phyloP scores from a whole-genome alignment of 164 flowering plant genomes.

The Stephania yunnanensis region DNA sequence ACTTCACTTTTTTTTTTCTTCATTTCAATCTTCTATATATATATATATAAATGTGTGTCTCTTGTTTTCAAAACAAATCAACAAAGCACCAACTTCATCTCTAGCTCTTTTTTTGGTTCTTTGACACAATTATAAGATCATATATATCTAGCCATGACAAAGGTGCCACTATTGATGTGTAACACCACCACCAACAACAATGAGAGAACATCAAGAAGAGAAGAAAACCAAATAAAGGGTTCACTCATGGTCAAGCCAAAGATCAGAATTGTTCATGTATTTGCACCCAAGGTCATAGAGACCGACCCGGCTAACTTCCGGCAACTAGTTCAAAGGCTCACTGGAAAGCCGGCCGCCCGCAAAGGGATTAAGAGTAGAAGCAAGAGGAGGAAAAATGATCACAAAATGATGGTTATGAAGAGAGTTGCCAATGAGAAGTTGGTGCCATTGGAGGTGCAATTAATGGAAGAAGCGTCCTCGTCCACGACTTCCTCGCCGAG shows the following conservation, averaged over 20 bases:
- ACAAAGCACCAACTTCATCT: background rate
- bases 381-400: background rate
- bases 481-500: background rate
- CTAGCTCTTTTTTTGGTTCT: background rate
- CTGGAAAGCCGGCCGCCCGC: slow-evolving; percentile 52
- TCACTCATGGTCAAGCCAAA: slow-evolving; percentile 38
- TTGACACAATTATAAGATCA: background rate
- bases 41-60: too few relatives aligned
- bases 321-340: slow-evolving; percentile 76
- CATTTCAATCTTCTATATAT: background rate
- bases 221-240: background rate
- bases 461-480: background rate
- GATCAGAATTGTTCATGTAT: slow-evolving; percentile 76
- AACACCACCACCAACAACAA: too few relatives aligned
- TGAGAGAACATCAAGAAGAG: background rate
- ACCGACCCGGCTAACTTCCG: slow-evolving; percentile 75
- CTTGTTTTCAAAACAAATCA: too few relatives aligned
- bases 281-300: slow-evolving; percentile 87
- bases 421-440: background rate
- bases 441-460: background rate
- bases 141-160: background rate
- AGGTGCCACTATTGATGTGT: background rate
- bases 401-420: background rate
- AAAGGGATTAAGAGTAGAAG: slow-evolving; percentile 14
- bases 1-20: background rate